Evolutionary conservation across 106 monocot genomes (phyloP), one percentile per base, ranked within the genome.

Genomic region (Chionographis japonica): DNA sequence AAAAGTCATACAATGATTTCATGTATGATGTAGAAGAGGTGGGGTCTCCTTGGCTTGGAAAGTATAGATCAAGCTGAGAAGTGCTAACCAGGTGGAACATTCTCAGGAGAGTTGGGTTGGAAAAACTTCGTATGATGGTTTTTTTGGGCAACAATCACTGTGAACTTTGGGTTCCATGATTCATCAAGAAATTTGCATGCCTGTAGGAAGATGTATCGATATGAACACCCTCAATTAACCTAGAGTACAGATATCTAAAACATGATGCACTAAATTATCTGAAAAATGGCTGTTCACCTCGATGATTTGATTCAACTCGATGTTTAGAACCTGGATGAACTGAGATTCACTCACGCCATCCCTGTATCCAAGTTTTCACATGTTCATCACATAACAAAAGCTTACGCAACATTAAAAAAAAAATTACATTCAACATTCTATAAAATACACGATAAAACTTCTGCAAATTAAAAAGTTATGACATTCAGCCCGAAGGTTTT

Each of bases 331-430:
- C 58, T 92, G 89, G 58, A 67, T 92, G 69, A 98, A 98, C 43
- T 98, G 92, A 1, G 92, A 92, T 46, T 98, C 97, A 62, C 97
- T 98, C 0, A 98, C 97, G 17, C 97, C 97, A 87, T 98, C 97
- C 74, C 97, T 98, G 56, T 38, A 6, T 10, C 9, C 46, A 46
- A 46, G 9, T 46, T 6, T 46, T 6, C 0, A 46, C 9, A 46
- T 10, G 9, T 46, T 46, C 46, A 46, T 46, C 2, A 46, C 46
- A 10, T 46, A 46, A 46, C 27, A 27, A 27, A 27, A 27, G 27
- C 27, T 51, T 38, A 36, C 0, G 50, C 15, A 51, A 68, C 7
- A 4, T 17, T 7, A 52, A 68, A 35, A 54, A 27, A 27, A 27
- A 27, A 0, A 27, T 27, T 27, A 27, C 27, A 27, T 27, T 27